Evolutionary conservation across 2,329 filamentous ascomycete genomes (phyloP).

Genomic region (Zymoseptoria tritici): DNA sequence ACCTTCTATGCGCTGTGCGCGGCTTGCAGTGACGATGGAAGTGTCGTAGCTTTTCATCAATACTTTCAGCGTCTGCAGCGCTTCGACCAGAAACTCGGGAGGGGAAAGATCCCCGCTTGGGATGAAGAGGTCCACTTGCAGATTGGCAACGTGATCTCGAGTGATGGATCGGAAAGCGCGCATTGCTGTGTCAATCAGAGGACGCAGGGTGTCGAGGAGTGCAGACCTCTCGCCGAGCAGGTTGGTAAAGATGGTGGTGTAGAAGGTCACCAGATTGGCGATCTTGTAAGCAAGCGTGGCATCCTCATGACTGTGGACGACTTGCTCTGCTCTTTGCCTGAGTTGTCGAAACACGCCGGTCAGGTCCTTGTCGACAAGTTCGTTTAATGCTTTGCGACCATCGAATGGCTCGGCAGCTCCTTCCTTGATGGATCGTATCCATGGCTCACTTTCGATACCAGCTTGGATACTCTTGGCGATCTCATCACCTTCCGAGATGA

Average conservation of each 20-base stretch:
- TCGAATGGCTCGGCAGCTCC: slow-evolving; percentile 58
- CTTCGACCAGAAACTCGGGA: slow-evolving; percentile 72
- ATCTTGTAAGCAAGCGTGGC: slow-evolving; percentile 83
- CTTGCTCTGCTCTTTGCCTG: slow-evolving; percentile 83
- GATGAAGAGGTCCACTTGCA: slow-evolving; percentile 65
- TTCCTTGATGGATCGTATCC: slow-evolving; percentile 54
- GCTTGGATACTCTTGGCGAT: slow-evolving; percentile 75
- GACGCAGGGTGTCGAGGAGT: slow-evolving; percentile 60
- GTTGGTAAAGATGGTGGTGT: slow-evolving; percentile 74
- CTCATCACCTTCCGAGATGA: slow-evolving; percentile 83
- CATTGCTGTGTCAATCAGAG: slow-evolving; percentile 67
- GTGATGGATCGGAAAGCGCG: slow-evolving; percentile 75
- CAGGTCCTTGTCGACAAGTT: slow-evolving; percentile 80
- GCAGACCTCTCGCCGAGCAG: slow-evolving; percentile 63
- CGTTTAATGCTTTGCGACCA: slow-evolving; percentile 69
- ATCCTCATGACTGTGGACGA: slow-evolving; percentile 87
- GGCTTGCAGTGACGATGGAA: slow-evolving; percentile 53
- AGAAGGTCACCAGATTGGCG: slow-evolving; percentile 82
- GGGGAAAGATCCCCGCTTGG: slow-evolving; percentile 65
- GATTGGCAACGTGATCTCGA: slow-evolving; percentile 67
- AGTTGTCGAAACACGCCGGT: slow-evolving; percentile 73
- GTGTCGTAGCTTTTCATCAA: slow-evolving; percentile 85
- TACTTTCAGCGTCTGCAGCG: slow-evolving; percentile 66
- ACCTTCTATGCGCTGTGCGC: slow-evolving; percentile 52
- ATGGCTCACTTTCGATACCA: slow-evolving; percentile 74